Base-by-base conservation (phyloP, 257 asterid genomes). In the Cynanchum wilfordii region DNA sequence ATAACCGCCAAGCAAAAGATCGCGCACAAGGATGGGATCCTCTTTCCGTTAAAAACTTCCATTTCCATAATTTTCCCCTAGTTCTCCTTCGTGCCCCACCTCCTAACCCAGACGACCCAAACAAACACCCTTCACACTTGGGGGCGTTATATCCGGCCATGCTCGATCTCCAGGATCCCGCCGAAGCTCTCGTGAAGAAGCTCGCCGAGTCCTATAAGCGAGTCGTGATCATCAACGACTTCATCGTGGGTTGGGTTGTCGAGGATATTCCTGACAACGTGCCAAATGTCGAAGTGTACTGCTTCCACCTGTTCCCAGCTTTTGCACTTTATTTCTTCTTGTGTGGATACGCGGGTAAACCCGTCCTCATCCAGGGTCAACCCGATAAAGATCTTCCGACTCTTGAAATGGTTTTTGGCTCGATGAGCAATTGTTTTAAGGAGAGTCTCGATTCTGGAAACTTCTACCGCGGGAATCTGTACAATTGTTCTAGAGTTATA, bases 1-100 rank as follows among this genome's bases (percentile, higher is more conserved):
- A 86, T 74, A 84, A 68, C 84, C 90, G 86, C 49, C 96, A 89
- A 67, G 87, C 83, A 1, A 77, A 76, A 60, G 73, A 75, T 7
- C 80, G 96, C 2, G 68, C 81, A 67, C 86, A 89, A 10, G 83
- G 10, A 5, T 79, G 85, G 83, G 78, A 87, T 77, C 82, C 69
- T 3, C 13, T 60, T 0, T 29, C 87, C 62, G 36, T 44, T 11
- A 19, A 84, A 81, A 79, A 82, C 59, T 72, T 89, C 66, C 38
- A 72, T 12, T 89, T 87, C 83, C 90, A 83, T 60, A 77, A 80
- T 17, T 57, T 80, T 30, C 19, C 79, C 1, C 24, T 62, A 19
- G 71, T 55, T 25, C 54, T 74, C 16, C 62, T 36, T 69, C 36
- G 22, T 0, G 19, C 51, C 12, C 72, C 79, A 59, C 68, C 56